These are phyloP conservation scores for Bipolaris gigantea DNA, from an alignment of 2,329 filamentous ascomycete species.

Conservation along the genomic window DNA sequence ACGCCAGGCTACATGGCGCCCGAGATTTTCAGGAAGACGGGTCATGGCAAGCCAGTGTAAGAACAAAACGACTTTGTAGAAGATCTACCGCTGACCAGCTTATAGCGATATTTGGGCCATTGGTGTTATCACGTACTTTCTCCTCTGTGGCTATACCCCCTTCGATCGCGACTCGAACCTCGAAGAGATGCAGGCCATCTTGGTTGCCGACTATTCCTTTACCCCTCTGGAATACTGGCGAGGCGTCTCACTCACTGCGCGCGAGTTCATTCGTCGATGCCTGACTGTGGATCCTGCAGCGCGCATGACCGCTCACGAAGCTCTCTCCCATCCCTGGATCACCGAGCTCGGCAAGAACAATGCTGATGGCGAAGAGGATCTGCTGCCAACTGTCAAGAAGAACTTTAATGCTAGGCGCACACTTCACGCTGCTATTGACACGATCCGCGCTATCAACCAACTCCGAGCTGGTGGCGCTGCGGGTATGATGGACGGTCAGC, in stretches of 20 bases:
- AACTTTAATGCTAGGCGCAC: conserved; percentile 69
- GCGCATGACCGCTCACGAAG: conserved; percentile 88
- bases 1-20: conserved; percentile 99
- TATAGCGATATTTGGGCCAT: conserved; percentile 90
- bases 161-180: conserved; percentile 97
- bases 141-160: conserved; percentile 95
- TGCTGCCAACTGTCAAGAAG: conserved; percentile 68
- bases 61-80: conserved; percentile 6
- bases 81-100: conserved; percentile 14
- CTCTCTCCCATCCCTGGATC: conserved; percentile 67
- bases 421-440: conserved; percentile 68
- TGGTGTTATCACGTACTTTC: conserved; percentile 97
- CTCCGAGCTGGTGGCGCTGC: conserved; percentile 62
- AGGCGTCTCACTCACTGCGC: conserved; percentile 77
- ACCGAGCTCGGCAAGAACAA: conserved; percentile 57
- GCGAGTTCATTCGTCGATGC: conserved; percentile 90
- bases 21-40: conserved; percentile 98
- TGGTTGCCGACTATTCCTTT: conserved; percentile 94
- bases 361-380: conserved; percentile 51
- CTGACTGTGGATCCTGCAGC: conserved; percentile 84
- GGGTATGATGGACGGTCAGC: conserved; percentile 63
- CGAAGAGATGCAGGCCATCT: conserved; percentile 99
- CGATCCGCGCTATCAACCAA: conserved; percentile 69
- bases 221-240: conserved; percentile 96
- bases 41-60: conserved; percentile 93